Base-by-base conservation (phyloP, 352 stramenopile genomes). In the Pythium sp. region DNA sequence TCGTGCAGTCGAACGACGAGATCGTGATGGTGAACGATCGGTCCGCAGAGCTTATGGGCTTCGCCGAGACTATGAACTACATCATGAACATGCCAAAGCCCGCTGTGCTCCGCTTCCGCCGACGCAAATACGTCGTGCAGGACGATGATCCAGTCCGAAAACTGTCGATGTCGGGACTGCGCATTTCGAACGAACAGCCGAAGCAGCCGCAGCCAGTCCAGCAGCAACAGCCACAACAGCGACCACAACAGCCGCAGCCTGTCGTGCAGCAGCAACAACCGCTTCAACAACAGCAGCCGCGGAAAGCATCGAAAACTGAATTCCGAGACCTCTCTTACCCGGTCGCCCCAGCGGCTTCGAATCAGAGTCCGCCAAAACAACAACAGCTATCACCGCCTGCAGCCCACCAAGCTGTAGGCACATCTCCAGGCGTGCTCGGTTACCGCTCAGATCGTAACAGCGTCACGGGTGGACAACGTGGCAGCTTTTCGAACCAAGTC, bases 41-140 rank as follows among this genome's bases (percentile, higher is more conserved):
- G 24, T 78, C 72, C 15, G 73, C 82, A 14, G 65, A 72, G 36
- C 72, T 87, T 6, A 70, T 79, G 57, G 87, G 86, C 46, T 95
- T 95, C 65, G 78, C 80, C 2, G 80, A 89, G 70, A 90, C 71
- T n/a, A 93, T 95, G 84, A 78, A 89, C 63, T 92, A 91, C 72
- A 85, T 95, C 72, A 92, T 92, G 84, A 87, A 90, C 70, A 84
- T 93, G 51, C 82, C 85, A 61, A 93, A 93, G 76, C 87, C 87
- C 5, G 84, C 85, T 0, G 79, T 93, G 1, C 79, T 95, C 24
- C 84, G 87, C 5, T 95, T 95, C 66, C 82, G 83, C 61, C 77
- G 81, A 28, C 66, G 34, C 18, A 34, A 63, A 8, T 6, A 63
- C 3, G 36, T 58, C 26, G 24, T 11, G 28, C 41, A 64, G 18